Percentiles rank a stretch among this genome's conserved stretches.
These are phyloP conservation scores for Lenzites betulinus DNA, from an alignment of 768 basidiomycete species.

Conservation along the genomic window DNA sequence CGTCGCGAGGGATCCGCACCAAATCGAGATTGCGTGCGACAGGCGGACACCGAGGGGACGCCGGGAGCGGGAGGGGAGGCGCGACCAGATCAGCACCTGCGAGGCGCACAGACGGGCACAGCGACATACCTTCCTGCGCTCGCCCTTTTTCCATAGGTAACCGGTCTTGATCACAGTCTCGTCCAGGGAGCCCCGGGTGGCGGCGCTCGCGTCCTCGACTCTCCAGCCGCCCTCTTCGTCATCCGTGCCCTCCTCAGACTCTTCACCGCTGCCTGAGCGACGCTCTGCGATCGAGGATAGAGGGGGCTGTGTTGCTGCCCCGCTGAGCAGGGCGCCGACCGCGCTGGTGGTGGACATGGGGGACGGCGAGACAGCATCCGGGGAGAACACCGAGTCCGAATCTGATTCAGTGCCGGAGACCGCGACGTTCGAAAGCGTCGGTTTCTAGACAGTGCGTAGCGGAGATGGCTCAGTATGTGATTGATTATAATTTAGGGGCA, in stretches of 20 bases:
- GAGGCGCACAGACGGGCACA: not conserved
- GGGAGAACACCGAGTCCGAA: conserved; percentile 69
- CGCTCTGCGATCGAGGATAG: conserved; percentile 80
- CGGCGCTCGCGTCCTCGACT: conserved; percentile 24
- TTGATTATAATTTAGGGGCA: not conserved
- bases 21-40: conserved; percentile 11
- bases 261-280: conserved; percentile 67
- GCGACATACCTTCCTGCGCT: conserved; percentile 83
- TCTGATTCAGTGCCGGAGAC: conserved; percentile 85
- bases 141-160: conserved; percentile 96
- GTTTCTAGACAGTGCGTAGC: conserved; percentile 30
- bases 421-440: conserved; percentile 32
- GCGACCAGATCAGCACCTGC: conserved; percentile 6
- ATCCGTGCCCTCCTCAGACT: conserved; percentile 75
- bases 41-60: conserved; percentile 13
- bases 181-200: conserved; percentile 52
- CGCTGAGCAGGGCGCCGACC: conserved; percentile 28
- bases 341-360: conserved; percentile 36
- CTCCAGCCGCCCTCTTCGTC: conserved; percentile 53
- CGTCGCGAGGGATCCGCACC: conserved; percentile 8
- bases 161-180: conserved; percentile 75
- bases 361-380: conserved; percentile 48
- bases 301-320: conserved; percentile 45
- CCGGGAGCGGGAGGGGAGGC: conserved; percentile 9
- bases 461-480: conserved; percentile 9